These are phyloP conservation scores for Phaffomyces opuntiae DNA, from an alignment of 805 yeast species.

Conservation along the genomic window DNA sequence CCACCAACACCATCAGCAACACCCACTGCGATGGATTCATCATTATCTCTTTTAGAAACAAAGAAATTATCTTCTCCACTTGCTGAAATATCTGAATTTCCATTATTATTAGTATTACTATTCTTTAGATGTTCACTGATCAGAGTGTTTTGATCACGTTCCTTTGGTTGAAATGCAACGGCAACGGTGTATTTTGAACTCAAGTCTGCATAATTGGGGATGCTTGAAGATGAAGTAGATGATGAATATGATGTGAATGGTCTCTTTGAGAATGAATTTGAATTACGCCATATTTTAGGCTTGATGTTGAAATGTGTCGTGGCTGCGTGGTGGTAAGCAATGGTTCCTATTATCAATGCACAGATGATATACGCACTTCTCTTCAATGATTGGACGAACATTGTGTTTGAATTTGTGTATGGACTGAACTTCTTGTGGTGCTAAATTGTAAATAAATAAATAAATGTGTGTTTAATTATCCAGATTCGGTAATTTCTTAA, in stretches of 20 bases:
- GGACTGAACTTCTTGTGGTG: too few species aligned
- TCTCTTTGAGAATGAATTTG: not conserved
- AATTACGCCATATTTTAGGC: not conserved
- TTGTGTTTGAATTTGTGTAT: too few species aligned
- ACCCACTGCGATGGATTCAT: slow-evolving; percentile 47
- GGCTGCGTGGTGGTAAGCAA: slow-evolving; percentile 18
- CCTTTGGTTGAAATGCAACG: slow-evolving; percentile 71
- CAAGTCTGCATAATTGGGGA: slow-evolving; percentile 13
- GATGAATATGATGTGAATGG: slow-evolving; percentile 10
- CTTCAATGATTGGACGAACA: slow-evolving; percentile 14
- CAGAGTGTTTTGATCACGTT: slow-evolving; percentile 47
- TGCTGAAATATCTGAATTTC: slow-evolving; percentile 40
- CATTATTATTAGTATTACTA: slow-evolving; percentile 2
- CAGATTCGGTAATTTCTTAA: not conserved
- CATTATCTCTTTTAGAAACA: slow-evolving; percentile 29
- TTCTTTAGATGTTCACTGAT: slow-evolving; percentile 17
- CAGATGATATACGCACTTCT: slow-evolving; percentile 20
- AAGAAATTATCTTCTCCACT: slow-evolving; percentile 77
- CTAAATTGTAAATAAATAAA: not conserved
- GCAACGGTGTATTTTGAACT: slow-evolving; percentile 45
- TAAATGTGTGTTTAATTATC: not conserved
- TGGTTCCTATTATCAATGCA: slow-evolving; percentile 9
- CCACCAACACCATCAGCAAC: slow-evolving; percentile 98
- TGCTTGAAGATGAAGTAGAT: too few species aligned
- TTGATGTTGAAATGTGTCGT: slow-evolving; percentile 2